Evolutionary conservation across 108 stramenopile genomes (phyloP).

Genomic region (Asterionellopsis glacialis): DNA sequence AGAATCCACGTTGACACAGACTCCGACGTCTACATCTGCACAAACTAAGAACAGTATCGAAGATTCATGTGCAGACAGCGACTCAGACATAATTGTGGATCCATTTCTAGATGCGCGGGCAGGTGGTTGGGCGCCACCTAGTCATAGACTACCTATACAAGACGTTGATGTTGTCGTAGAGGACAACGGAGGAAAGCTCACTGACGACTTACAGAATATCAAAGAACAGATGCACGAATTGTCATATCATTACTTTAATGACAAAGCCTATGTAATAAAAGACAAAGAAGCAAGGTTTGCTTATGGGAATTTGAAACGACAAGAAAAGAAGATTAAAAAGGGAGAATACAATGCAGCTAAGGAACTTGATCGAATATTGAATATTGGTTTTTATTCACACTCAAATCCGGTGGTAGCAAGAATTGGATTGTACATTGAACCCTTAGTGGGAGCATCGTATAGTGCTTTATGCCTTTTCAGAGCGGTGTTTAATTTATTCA

Average conservation of each 20-base stretch:
- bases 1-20: too few species aligned
- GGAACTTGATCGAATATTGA: conserved; percentile 34
- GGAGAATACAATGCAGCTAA: conserved; percentile 19
- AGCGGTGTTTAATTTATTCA: conserved; percentile 47
- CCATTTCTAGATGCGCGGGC: not conserved
- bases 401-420: conserved; percentile 31
- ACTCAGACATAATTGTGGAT: not conserved
- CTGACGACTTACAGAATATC: conserved; percentile 35
- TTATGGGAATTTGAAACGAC: conserved; percentile 22
- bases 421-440: conserved; percentile 26
- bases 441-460: conserved; percentile 25
- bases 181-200: conserved; percentile 3
- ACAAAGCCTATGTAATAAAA: conserved; percentile 27
- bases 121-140: not conserved
- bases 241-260: conserved; percentile 34
- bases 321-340: conserved; percentile 14
- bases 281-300: conserved; percentile 16
- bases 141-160: not conserved
- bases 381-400: conserved; percentile 32
- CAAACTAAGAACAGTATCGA: conserved; percentile 6
- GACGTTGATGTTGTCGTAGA: conserved; percentile 4
- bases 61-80: not conserved
- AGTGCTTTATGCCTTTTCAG: conserved; percentile 25
- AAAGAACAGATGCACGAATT: conserved; percentile 38
- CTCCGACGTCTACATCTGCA: too few species aligned